Evolutionary conservation across 2,329 filamentous ascomycete genomes (phyloP), one percentile per base, ranked within the genome.

Genomic region (Thelonectria olida): DNA sequence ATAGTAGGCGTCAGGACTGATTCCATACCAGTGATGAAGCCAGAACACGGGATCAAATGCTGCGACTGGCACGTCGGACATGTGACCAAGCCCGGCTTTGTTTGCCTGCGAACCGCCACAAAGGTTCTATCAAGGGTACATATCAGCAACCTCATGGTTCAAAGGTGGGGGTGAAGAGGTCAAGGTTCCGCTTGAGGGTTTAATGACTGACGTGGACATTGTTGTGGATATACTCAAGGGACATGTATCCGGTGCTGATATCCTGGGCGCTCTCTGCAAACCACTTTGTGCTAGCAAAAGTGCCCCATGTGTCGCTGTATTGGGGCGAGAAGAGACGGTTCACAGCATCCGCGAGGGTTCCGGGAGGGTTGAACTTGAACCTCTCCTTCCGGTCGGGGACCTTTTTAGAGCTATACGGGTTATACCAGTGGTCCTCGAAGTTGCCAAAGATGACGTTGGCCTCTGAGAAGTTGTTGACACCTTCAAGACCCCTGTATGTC

Each of bases 11-110:
- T 12, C 12, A 12, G 28, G n/a, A n/a, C n/a, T n/a, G n/a, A n/a
- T 10, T 7, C 54, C 63, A 13, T 62, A 65, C 65, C 80, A 74
- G 72, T 90, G 88, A 67, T 90, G 87, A 5, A 90, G 76, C 82
- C 82, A 88, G 74, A 89, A 90, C 8, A 87, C 75, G 0, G 88
- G 88, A 71, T 91, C 89, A 71, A 88, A 91, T 0, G 85, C 82
- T 10, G 88, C 84, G 60, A 85, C 85, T 31, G 83, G 80, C 10
- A 82, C 79, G 60, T 80, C 82, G 19, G 75, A 79, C 84, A 85
- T 88, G 64, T 87, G 85, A 1, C 87, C 86, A 15, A 68, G 59
- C 6, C 58, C 63, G n/a, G n/a, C n/a, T n/a, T n/a, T 4, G 72
- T 73, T 4, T 75, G 78, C 7, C 73, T 60, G 7, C 60, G 67